phyloP scores from a whole-genome alignment of 192 early-diverging fungal genomes.

The Pilaira anomala region DNA sequence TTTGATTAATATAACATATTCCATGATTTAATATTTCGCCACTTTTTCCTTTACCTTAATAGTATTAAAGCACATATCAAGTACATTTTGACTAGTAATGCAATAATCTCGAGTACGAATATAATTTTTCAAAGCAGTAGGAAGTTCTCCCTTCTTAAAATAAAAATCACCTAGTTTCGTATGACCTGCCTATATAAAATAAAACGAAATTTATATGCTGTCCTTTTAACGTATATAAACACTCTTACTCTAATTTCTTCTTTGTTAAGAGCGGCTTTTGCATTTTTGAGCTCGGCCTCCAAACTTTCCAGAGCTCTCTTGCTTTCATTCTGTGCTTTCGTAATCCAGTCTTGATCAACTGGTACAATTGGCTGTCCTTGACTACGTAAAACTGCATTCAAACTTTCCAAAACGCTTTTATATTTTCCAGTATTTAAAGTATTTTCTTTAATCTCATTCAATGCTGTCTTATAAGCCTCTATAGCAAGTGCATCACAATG shows the following conservation, averaged over 20 bases:
- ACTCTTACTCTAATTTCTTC: conserved; percentile 76
- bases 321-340: conserved; percentile 44
- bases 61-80: conserved; percentile 79
- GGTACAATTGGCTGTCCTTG: conserved; percentile 35
- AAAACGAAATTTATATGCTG: too few species aligned
- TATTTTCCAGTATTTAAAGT: conserved; percentile 54
- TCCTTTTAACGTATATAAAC: not conserved
- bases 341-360: conserved; percentile 48
- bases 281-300: conserved; percentile 74
- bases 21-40: not conserved
- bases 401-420: conserved; percentile 41
- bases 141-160: conserved; percentile 67
- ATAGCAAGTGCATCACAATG: conserved; percentile 61
- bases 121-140: conserved; percentile 65
- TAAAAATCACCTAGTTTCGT: conserved; percentile 79
- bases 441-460: conserved; percentile 51
- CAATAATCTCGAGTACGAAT: conserved; percentile 74
- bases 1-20: conserved; percentile 1
- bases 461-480: conserved; percentile 64
- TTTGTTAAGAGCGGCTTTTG: conserved; percentile 76
- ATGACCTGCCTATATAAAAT: conserved; percentile 63
- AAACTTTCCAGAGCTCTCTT: conserved; percentile 57
- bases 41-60: conserved; percentile 55
- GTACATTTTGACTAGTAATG: conserved; percentile 67
- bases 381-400: conserved; percentile 51